phyloP scores from a whole-genome alignment of 805 yeast genomes.

The Teunomyces kruisii region DNA sequence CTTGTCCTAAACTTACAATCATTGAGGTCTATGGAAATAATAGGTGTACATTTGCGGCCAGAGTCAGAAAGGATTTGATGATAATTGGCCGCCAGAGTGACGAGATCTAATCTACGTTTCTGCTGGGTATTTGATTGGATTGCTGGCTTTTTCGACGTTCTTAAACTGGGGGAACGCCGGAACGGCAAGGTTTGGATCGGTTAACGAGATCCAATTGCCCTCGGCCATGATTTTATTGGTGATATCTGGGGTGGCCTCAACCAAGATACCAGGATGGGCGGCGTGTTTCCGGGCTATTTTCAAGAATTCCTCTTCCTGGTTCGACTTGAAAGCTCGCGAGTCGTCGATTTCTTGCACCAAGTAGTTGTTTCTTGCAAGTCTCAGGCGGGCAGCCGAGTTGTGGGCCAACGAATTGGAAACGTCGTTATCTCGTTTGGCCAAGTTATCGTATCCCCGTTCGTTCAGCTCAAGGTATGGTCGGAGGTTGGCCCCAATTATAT shows the following conservation, averaged over 20 bases:
- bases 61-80: conserved; percentile 51
- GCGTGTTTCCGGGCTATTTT: conserved; percentile 20
- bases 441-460: conserved; percentile 12
- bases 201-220: conserved; percentile 21
- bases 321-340: conserved; percentile 5
- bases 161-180: conserved; percentile 55
- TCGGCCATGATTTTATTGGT: conserved; percentile 24
- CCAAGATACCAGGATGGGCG: conserved; percentile 35
- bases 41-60: conserved; percentile 58
- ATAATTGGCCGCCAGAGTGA: conserved; percentile 71
- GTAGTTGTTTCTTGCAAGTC: conserved; percentile 22
- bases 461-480: conserved; percentile 13
- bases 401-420: conserved; percentile 26
- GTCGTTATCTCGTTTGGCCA: conserved; percentile 18
- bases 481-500: conserved; percentile 19
- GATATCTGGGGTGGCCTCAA: conserved; percentile 35
- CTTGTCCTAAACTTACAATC: conserved; percentile 61
- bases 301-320: conserved; percentile 21
- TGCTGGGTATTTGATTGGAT: conserved; percentile 42
- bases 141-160: conserved; percentile 63
- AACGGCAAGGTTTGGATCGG: conserved; percentile 15
- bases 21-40: conserved; percentile 83
- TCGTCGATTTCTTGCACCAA: conserved; percentile 15
- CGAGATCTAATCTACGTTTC: conserved; percentile 8
- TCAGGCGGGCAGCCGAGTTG: conserved; percentile 22